A percentile compares a stretch with the other conserved stretches of the same genome.
Evolutionary conservation across 2,329 filamentous ascomycete genomes (phyloP).

Genomic region (Pseudogymnoascus sp.): DNA sequence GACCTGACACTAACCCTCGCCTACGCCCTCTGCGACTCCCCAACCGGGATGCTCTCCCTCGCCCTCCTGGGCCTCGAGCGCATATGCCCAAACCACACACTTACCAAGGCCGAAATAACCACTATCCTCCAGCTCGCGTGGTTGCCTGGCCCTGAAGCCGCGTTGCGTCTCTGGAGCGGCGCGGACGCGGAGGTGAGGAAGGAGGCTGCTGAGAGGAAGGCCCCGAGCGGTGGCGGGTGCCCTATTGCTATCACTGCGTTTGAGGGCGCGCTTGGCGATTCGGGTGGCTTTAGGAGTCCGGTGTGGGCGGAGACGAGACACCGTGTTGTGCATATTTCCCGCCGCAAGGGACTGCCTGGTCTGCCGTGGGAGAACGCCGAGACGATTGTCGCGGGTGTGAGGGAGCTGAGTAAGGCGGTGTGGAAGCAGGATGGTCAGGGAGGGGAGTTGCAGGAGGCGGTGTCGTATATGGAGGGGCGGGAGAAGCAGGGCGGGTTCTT

Average conservation of each 20-base stretch:
- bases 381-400: neutral
- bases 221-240: neutral
- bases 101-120: constrained; percentile 46
- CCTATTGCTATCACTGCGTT: neutral
- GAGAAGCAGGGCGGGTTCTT: neutral
- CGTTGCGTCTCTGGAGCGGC: constrained; percentile 45
- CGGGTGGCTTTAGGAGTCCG: neutral
- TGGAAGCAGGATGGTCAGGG: neutral
- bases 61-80: constrained; percentile 40
- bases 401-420: neutral
- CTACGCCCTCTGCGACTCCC: constrained; percentile 55
- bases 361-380: constrained; percentile 7
- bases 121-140: constrained; percentile 54
- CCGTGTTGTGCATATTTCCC: neutral
- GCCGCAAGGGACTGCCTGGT: neutral
- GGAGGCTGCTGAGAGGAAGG: neutral
- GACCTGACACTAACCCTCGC: constrained; percentile 42
- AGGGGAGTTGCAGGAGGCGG: neutral
- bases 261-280: neutral
- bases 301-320: constrained; percentile 5
- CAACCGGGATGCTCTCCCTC: constrained; percentile 47
- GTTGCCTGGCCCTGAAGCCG: constrained; percentile 56
- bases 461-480: neutral
- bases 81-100: constrained; percentile 32
- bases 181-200: constrained; percentile 16